Base-by-base conservation (phyloP, 805 yeast species). In the Alloascoidea hylecoeti region DNA sequence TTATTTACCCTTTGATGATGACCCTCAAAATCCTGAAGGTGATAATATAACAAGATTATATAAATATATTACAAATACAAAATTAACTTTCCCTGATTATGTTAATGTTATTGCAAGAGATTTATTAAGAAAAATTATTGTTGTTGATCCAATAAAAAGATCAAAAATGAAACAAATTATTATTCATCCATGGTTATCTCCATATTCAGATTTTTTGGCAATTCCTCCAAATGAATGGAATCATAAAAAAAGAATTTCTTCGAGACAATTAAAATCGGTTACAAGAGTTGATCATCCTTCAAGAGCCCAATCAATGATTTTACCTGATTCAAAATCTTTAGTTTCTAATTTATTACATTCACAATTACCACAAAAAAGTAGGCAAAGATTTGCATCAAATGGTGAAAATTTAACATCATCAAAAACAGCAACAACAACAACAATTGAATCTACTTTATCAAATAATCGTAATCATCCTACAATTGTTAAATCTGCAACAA, bases 1-100 rank as follows among this genome's bases (percentile, higher is more conserved):
- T 2, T 92, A 92, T 57, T 66, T 92, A 42, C 98, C 98, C 1
- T 92, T 85, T 64, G 98, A 92, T 52, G 98, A 92, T 58, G 98
- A 92, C 55, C 92, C 95, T 15, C 79, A 81, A 39, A 92, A 92
- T 52, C 97, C 96, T 28, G 96, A 89, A 53, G 95, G 96, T 37
- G 82, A 88, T 40, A 94, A 92, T 58, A 89, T 92, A 52, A 83
- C 88, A 16, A 77, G 80, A 53, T 66, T 92, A 43, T 92, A 92
- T 61, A 83, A 79, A 52, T 92, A 92, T 60, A 92, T 92, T 45
- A 85, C 96, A 16, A 69, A 77, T 38, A 85, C 96, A 1, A 84
- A 95, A 3, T 65, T 92, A 49, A 92, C 96, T 3, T 92, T 92
- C 58, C 98, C 98, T 0, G 96, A 88, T 55, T 88, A 84, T 53